Conservation (phyloP, 805 yeast species). For the Lipomyces spencermartinsiae region DNA sequence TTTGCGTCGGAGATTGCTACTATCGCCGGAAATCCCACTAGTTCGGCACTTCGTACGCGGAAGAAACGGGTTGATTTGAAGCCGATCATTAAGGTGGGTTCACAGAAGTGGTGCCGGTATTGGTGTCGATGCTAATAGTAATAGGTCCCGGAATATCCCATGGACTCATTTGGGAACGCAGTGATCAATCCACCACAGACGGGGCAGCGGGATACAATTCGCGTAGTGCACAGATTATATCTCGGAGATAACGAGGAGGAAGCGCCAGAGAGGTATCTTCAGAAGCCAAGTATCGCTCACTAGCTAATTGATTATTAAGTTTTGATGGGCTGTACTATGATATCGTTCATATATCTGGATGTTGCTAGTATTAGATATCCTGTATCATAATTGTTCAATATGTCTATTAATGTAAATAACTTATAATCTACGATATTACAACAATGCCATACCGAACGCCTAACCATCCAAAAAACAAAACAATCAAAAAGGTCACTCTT, state of each 20-base stretch:
- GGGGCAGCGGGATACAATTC: conserved; percentile 21
- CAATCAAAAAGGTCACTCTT: too few relatives aligned
- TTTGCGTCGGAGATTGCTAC: conserved; percentile 25
- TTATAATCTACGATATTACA: neutral
- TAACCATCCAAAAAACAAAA: neutral
- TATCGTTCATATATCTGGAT: neutral
- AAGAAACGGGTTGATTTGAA: conserved; percentile 1
- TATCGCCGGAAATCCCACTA: conserved; percentile 8
- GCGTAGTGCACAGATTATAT: conserved; percentile 27
- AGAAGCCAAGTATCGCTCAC: conserved; percentile 9
- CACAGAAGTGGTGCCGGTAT: neutral
- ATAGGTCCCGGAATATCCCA: neutral
- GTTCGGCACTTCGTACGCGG: neutral
- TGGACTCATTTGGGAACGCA: conserved; percentile 35
- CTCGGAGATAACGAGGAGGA: conserved; percentile 32
- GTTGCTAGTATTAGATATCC: neutral
- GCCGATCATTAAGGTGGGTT: conserved; percentile 31
- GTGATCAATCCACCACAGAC: neutral
- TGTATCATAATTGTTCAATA: neutral
- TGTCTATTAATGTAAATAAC: neutral
- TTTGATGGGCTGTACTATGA: neutral
- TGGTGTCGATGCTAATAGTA: neutral
- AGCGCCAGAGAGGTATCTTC: conserved; percentile 32
- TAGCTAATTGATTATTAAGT: neutral
- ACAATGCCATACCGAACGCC: neutral